phyloP scores from a whole-genome alignment of 2,329 filamentous ascomycete genomes.

The Microdochium bolleyi region DNA sequence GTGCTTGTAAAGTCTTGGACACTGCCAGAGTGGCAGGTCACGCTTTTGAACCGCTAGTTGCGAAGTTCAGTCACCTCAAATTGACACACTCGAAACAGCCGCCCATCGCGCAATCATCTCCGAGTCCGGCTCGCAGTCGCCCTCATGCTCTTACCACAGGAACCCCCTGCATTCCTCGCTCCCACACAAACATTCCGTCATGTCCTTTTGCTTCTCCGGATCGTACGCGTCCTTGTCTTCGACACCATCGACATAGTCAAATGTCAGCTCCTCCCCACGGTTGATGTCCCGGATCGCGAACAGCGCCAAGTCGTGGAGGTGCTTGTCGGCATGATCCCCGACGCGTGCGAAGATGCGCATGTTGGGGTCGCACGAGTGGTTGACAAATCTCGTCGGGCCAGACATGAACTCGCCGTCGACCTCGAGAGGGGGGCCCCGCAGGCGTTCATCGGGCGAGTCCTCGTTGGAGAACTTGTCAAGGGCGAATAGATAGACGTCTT shows the following conservation, averaged over 20 bases:
- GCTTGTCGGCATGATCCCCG: slow-evolving; percentile 66
- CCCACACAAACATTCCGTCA: slow-evolving; percentile 55
- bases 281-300: slow-evolving; percentile 63
- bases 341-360: slow-evolving; percentile 72
- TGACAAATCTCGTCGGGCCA: slow-evolving; percentile 73
- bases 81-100: no score
- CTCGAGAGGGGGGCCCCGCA: slow-evolving; percentile 48
- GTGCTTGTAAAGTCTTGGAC: no score
- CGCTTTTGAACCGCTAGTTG: no score
- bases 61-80: no score
- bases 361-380: slow-evolving; percentile 75
- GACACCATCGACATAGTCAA: slow-evolving; percentile 68
- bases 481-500: slow-evolving; percentile 71
- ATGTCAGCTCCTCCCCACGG: slow-evolving; percentile 63
- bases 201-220: slow-evolving; percentile 38
- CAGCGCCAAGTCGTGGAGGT: slow-evolving; percentile 68
- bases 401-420: slow-evolving; percentile 70
- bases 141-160: slow-evolving; percentile 56
- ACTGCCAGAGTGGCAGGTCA: no score
- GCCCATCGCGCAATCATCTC: no score
- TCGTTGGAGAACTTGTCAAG: slow-evolving; percentile 71
- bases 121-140: no score
- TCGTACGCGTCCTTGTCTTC: slow-evolving; percentile 40
- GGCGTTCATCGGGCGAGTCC: slow-evolving; percentile 44
- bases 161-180: slow-evolving; percentile 59